Conservation (phyloP, 768 basidiomycete genomes). For the Agrocybe chaxingu region DNA sequence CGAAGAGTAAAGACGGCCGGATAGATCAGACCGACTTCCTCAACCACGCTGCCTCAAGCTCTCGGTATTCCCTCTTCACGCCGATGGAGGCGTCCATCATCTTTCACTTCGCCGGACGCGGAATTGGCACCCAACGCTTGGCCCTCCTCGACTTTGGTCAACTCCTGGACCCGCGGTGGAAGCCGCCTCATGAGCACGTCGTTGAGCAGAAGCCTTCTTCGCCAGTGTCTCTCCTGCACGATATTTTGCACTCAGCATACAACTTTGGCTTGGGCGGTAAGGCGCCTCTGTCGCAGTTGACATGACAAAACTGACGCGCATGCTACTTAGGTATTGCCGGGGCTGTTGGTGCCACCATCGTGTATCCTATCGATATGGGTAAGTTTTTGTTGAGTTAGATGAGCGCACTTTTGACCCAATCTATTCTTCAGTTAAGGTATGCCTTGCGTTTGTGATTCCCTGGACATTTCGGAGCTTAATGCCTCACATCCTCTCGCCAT, state of each 20-base stretch:
- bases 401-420: neutral
- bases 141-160: constrained; percentile 90
- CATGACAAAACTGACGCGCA: no score
- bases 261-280: constrained; percentile 84
- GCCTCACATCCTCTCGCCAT: constrained; percentile 9
- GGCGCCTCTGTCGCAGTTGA: no score
- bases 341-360: constrained; percentile 93
- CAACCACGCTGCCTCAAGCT: constrained; percentile 79
- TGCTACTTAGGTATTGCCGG: constrained; percentile 74
- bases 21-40: constrained; percentile 97
- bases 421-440: constrained; percentile 65
- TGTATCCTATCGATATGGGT: constrained; percentile 96
- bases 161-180: constrained; percentile 88
- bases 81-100: constrained; percentile 99
- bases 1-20: constrained; percentile 90
- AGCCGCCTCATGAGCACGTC: constrained; percentile 57
- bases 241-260: constrained; percentile 70
- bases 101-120: constrained; percentile 95
- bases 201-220: constrained; percentile 29
- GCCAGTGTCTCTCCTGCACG: constrained; percentile 44
- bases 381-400: constrained; percentile 26
- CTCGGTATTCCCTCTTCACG: constrained; percentile 93
- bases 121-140: constrained; percentile 64
- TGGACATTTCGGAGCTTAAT: neutral
- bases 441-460: constrained; percentile 14